These are phyloP conservation scores for Neocallimastix lanati DNA, from an alignment of 192 early-diverging fungal genomes.

Conservation along the genomic window DNA sequence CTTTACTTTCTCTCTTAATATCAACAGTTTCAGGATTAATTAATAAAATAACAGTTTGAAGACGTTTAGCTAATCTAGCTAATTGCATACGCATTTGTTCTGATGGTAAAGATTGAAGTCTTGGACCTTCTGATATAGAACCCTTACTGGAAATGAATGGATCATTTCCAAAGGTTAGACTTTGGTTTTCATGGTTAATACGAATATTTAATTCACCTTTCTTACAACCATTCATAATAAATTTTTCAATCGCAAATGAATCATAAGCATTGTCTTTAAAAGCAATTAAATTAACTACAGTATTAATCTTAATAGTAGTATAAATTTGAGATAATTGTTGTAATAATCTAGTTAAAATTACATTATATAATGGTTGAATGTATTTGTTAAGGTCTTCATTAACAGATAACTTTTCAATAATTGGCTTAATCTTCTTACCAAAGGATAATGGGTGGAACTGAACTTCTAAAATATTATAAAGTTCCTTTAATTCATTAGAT, in stretches of 20 bases:
- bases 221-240: constrained; percentile 94
- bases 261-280: constrained; percentile 76
- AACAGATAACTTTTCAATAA: constrained; percentile 43
- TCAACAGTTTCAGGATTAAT: constrained; percentile 59
- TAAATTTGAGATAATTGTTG: constrained; percentile 98
- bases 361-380: constrained; percentile 81
- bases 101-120: constrained; percentile 45
- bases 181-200: constrained; percentile 77
- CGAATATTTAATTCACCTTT: constrained; percentile 90
- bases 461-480: constrained; percentile 93
- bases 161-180: constrained; percentile 83
- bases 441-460: constrained; percentile 98
- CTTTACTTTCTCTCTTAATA: constrained; percentile 43
- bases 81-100: constrained; percentile 90
- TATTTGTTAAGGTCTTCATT: constrained; percentile 71
- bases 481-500: constrained; percentile 68
- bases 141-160: constrained; percentile 58
- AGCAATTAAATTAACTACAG: constrained; percentile 68
- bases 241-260: constrained; percentile 80
- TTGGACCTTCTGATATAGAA: constrained; percentile 59
- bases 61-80: constrained; percentile 59
- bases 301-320: constrained; percentile 87
- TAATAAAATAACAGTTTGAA: constrained; percentile 67
- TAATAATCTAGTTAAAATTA: constrained; percentile 85
- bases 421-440: constrained; percentile 86